Evolutionary conservation across 352 stramenopile genomes (phyloP), one percentile per base, ranked within the genome.

Genomic region (Globisporangium megalacanthum): DNA sequence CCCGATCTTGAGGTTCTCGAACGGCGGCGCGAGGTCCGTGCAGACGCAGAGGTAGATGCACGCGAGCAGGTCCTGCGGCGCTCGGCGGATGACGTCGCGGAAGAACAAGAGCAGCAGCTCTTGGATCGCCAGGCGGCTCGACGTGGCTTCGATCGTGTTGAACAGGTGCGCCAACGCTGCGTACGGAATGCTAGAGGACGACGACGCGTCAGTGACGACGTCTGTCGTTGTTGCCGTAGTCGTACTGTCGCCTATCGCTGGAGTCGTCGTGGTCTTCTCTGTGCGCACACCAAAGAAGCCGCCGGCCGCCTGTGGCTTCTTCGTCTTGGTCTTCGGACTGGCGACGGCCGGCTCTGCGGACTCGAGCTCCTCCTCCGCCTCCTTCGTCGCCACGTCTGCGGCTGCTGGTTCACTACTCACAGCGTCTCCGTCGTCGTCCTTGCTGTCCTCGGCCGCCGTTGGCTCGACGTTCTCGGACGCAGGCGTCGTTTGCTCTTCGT

Each of bases 1-100:
- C 17, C 97, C 97, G 29, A 99, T 93, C 74, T 99, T 98, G 8
- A 99, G 73, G 69, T 97, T 98, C 63, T 98, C 90, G 58, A 98
- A 98, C 29, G 94, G 86, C 2, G 97, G 97, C 19, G 96, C 96
- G 4, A 99, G 82, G 57, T 97, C 79, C 17, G 91, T 95, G 66
- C 80, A 94, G 13, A 92, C 81, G 51, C 88, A 96, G 5, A 98
- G 72, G 61, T 98, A 97, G 39, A 98, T 91, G 60, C 83, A 92
- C 8, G 89, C 72, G 41, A 97, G 68, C 35, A 98, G 66, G 61
- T 97, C 92, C 19, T 90, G 64, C 0, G 86, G 86, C 4, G 79
- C 82, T 15, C 76, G 75, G 37, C 66, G 67, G 49, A 96, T 81
- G 22, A 97, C 79, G 29, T 80, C 71, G 25, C 73, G 83, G 58